Evolutionary conservation across 2,329 filamentous ascomycete genomes (phyloP), one percentile per base, ranked within the genome.

Genomic region (Verticillium klebahnii): DNA sequence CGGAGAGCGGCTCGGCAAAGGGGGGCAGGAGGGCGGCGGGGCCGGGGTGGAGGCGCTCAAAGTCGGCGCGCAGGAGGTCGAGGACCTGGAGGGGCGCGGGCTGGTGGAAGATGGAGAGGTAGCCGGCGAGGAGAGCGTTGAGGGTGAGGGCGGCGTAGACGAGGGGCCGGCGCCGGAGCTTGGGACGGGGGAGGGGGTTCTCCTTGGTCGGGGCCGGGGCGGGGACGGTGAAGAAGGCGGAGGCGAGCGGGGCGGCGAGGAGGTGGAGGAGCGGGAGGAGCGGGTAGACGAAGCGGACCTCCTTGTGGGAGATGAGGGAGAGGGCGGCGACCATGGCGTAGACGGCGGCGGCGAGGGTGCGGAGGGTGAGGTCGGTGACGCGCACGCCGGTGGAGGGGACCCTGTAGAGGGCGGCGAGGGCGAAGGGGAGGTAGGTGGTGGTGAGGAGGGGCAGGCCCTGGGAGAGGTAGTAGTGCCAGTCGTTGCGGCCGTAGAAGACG

Each of bases 231-330:
- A 94, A 92, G 77, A 91, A 93, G 9, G 79, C 74, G 2, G 85
- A 79, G 17, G 91, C 76, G 2, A 87, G 82, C 0, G 86, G 84
- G 0, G 92, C 92, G 1, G 91, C 86, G 45, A 98, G 80, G 65
- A 97, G 79, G 72, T 95, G 92, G 7, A 99, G 83, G n/a, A 89
- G 83, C 1, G 95, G 94, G 1, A 98, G 83, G 19, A 99, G 83
- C 1, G 95, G 94, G 70, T 96, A 97, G 67, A 98, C 91, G 79
- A 99, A 99, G 70, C 95, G 92, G 68, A 97, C 91, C 81, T 99
- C 95, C 74, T 99, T 99, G 78, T 99, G 95, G 1, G 92, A 88
- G 67, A 98, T 91, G 56, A 91, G 71, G 1, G 92, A 96, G 37
- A 98, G 82, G 2, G 80, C 74, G 1, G 77, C 72, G 11, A 90